phyloP scores from a whole-genome alignment of 257 asterid species.

The Anisodus acutangulus region DNA sequence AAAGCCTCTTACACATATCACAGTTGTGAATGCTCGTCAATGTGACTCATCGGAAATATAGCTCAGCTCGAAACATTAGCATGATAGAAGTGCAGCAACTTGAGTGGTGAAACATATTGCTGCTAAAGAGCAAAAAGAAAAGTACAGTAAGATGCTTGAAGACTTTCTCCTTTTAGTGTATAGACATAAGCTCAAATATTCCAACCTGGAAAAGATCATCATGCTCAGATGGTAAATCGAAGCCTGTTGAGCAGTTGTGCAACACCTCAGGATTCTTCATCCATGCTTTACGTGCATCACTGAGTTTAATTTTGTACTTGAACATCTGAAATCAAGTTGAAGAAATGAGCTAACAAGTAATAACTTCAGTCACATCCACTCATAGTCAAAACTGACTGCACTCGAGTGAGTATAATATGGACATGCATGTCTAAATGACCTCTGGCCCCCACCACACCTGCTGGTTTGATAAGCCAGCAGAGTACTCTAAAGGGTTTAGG shows the following conservation, averaged over 20 bases:
- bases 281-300: constrained; percentile 85
- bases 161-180: not conserved
- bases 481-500: not conserved
- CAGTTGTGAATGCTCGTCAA: not conserved
- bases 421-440: not conserved
- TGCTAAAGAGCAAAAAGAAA: constrained; percentile 38
- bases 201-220: constrained; percentile 55
- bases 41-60: constrained; percentile 29
- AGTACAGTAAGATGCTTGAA: constrained; percentile 19
- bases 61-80: constrained; percentile 46
- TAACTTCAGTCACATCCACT: not conserved
- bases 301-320: constrained; percentile 68
- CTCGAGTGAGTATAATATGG: not conserved
- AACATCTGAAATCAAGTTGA: constrained; percentile 55
- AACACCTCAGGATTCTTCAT: constrained; percentile 76
- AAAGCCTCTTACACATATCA: constrained; percentile 32
- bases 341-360: not conserved
- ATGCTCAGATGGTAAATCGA: constrained; percentile 56
- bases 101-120: constrained; percentile 64
- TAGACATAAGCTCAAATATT: not conserved
- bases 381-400: not conserved
- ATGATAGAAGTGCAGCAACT: constrained; percentile 71
- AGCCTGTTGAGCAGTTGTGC: constrained; percentile 79
- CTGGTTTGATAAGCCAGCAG: not conserved
- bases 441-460: not conserved